Evolutionary conservation across 169 alveolate genomes (phyloP).

Genomic region (Fabrea salina): DNA sequence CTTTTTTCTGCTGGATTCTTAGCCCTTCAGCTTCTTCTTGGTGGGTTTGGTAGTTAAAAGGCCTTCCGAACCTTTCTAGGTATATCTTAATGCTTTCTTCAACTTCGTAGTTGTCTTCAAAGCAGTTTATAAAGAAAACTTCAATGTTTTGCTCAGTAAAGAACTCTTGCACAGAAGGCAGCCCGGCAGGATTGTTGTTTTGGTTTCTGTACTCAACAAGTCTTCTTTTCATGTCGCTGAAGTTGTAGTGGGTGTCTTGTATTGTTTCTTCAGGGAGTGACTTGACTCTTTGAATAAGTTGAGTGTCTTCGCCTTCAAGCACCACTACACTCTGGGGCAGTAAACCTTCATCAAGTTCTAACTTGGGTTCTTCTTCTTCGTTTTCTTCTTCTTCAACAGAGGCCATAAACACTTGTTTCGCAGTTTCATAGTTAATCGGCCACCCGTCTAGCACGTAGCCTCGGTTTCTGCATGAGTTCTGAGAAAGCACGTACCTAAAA

Average conservation of each 20-base stretch:
- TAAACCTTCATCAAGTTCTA: background rate
- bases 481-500: conserved; percentile 50
- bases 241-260: conserved; percentile 45
- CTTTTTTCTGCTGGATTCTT: conserved; percentile 34
- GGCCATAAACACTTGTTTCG: conserved; percentile 29
- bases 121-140: conserved; percentile 6
- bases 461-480: conserved; percentile 74
- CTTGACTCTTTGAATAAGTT: conserved; percentile 20
- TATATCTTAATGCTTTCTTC: conserved; percentile 33
- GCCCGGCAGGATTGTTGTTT: conserved; percentile 5
- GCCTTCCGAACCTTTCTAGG: conserved; percentile 66
- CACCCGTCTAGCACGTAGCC: conserved; percentile 87
- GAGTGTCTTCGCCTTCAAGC: background rate
- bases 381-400: background rate
- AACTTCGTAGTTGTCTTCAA: conserved; percentile 34
- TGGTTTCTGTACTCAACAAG: conserved; percentile 5
- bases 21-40: conserved; percentile 46
- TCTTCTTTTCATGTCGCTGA: conserved; percentile 23
- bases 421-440: conserved; percentile 75
- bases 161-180: conserved; percentile 30
- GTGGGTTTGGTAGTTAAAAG: conserved; percentile 54
- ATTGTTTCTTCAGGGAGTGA: conserved; percentile 22
- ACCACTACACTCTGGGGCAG: background rate
- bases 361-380: background rate
- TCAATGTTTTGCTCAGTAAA: conserved; percentile 50